Conservation (phyloP, 148 eudicot species). For the Rhododendron molle region DNA sequence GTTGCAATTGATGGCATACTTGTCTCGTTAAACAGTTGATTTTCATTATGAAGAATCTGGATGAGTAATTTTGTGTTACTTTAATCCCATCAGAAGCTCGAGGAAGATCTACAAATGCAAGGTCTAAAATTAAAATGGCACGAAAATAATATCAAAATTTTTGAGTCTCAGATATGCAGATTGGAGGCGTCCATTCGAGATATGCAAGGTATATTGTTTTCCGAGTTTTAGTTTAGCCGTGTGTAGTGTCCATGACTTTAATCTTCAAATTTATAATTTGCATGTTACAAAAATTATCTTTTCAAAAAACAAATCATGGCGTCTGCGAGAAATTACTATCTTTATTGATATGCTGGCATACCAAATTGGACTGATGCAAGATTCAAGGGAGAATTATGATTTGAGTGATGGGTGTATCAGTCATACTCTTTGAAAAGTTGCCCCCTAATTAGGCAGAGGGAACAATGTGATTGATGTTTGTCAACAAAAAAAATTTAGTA, state of each 20-base stretch:
- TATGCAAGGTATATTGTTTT: constrained; percentile 50
- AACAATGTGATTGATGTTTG: background rate
- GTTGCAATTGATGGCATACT: too few species aligned
- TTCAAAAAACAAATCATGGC: background rate
- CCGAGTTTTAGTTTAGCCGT: too few species aligned
- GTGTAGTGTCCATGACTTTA: too few species aligned
- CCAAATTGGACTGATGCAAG: background rate
- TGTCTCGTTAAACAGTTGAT: background rate
- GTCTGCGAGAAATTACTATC: background rate
- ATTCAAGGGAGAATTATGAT: background rate
- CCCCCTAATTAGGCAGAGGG: too few species aligned
- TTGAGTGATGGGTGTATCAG: too few species aligned
- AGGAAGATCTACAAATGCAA: constrained; percentile 51
- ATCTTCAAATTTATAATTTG: too few species aligned
- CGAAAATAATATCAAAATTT: constrained; percentile 54
- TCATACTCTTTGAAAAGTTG: too few species aligned
- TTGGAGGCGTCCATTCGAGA: constrained; percentile 64
- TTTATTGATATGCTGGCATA: background rate
- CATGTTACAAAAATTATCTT: background rate
- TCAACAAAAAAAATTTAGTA: background rate
- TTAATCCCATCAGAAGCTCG: constrained; percentile 46
- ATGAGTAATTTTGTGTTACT: constrained; percentile 4
- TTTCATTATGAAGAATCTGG: background rate
- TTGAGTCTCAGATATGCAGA: constrained; percentile 38
- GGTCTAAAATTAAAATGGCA: constrained; percentile 61